Conservation (phyloP, 164 flowering plant species). For the Vitis rotundifolia region DNA sequence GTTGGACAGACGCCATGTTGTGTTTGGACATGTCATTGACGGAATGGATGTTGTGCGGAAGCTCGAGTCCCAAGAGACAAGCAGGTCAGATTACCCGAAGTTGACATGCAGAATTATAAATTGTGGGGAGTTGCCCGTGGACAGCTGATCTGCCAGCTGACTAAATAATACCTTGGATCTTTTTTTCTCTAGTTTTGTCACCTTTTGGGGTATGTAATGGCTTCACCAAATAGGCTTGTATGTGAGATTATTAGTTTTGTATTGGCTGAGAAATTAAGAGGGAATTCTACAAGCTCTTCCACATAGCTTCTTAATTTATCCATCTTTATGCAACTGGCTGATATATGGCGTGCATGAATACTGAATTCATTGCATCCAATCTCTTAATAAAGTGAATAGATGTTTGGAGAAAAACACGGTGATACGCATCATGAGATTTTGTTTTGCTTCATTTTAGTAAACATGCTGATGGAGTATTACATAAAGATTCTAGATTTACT, state of each 20-base stretch:
- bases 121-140: constrained; percentile 67
- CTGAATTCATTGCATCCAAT: too few relatives aligned
- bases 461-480: too few relatives aligned
- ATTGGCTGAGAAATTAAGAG: neutral
- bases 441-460: too few relatives aligned
- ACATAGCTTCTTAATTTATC: too few relatives aligned
- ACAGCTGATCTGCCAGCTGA: constrained; percentile 28
- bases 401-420: too few relatives aligned
- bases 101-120: constrained; percentile 60
- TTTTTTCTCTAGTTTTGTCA: neutral
- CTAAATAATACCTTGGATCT: neutral
- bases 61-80: constrained; percentile 73
- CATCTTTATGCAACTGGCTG: too few relatives aligned
- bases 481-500: too few relatives aligned
- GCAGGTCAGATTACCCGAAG: constrained; percentile 55
- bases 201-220: neutral
- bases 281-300: neutral
- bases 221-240: neutral
- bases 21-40: constrained; percentile 68
- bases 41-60: constrained; percentile 66
- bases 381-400: too few relatives aligned
- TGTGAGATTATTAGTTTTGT: neutral
- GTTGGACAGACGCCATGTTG: constrained; percentile 83
- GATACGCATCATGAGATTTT: too few relatives aligned
- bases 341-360: too few relatives aligned